Evolutionary conservation across 352 stramenopile species (phyloP), one percentile per base, ranked within the genome.

Genomic region (Globisporangium echinulatum): DNA sequence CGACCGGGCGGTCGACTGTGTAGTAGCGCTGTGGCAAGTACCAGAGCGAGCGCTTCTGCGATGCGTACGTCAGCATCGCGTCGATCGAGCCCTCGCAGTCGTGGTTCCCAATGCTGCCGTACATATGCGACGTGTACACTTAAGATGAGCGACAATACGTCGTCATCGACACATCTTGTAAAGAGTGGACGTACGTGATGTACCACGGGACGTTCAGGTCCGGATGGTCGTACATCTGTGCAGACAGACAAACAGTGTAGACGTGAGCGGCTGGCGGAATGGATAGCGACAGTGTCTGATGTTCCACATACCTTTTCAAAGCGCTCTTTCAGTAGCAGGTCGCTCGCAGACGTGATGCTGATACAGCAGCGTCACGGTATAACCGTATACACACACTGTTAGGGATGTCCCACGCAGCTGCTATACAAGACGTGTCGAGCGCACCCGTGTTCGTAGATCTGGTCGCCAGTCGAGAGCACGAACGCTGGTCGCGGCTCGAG

Each of bases 381-480:
- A 25, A 2, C 25, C 25, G 25, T 25, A 25, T 25, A 25, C 25
- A 25, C 25, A 25, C 6, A 46, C 17, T 7, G 14, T 13, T 4
- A 25, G 15, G 25, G 25, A 25, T 25, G 25, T 25, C 10, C 14
- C 42, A 36, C 40, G 47, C 33, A 48, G 7, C 9, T 40, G 37
- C 54, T 47, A 59, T 33, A 62, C 8, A 17, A 59, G 14, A 51
- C 9, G 2, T 7, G 52, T 52, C 48, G 8, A 4, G 50, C 73
- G 52, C 49, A 94, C 83, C 85, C 85, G 56, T 91, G 79, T 15
- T 88, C 77, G 58, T 95, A 95, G 61, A 95, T 87, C 58, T 95
- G 85, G 54, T 95, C 85, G 48, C 85, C 85, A 7, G 84, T 92
- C 0, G 85, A 92, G 37, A 95, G 42, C 48, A 95, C 76, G 60